Evolutionary conservation across 768 basidiomycete genomes (phyloP).

Genomic region (Boletus edulis): DNA sequence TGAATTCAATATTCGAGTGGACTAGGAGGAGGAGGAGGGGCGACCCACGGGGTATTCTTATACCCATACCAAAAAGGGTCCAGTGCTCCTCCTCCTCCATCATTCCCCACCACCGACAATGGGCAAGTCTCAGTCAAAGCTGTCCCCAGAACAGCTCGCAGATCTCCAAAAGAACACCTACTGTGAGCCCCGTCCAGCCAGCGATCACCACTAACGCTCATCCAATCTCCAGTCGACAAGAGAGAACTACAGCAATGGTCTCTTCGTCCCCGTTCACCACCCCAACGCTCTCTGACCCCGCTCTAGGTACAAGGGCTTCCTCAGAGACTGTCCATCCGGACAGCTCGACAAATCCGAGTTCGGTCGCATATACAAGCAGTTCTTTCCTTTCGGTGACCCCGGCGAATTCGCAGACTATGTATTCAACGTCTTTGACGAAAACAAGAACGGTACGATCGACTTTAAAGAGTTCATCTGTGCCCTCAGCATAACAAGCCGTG

Average conservation of each 20-base stretch:
- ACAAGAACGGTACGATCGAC: conserved; percentile 96
- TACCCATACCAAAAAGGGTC: conserved; percentile 33
- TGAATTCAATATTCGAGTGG: conserved; percentile 19
- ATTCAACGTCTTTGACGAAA: conserved; percentile 96
- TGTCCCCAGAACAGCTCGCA: conserved; percentile 88
- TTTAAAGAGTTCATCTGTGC: conserved; percentile 99
- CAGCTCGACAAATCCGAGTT: conserved; percentile 96
- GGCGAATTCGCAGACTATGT: conserved; percentile 96
- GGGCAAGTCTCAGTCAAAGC: conserved; percentile 98
- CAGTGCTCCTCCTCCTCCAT: conserved; percentile 11
- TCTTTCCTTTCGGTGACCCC: conserved; percentile 99
- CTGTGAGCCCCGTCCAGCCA: conserved; percentile 51
- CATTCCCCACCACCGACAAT: conserved; percentile 46
- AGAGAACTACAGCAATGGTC: conserved; percentile 96
- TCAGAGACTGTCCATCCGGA: conserved; percentile 97
- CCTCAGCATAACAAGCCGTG: conserved; percentile 90
- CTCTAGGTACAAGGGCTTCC: conserved; percentile 95
- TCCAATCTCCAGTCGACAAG: conserved; percentile 75
- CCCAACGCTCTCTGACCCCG: conserved; percentile 9
- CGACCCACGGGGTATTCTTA: conserved; percentile 26
- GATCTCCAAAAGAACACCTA: conserved; percentile 98
- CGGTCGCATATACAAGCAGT: conserved; percentile 97
- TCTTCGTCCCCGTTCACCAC: conserved; percentile 6
- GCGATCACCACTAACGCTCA: conserved; percentile 16
- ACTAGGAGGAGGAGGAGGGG: conserved; percentile 14